Conservation (phyloP, 2,329 filamentous ascomycete genomes). For the Emmonsiellopsis sp. region DNA sequence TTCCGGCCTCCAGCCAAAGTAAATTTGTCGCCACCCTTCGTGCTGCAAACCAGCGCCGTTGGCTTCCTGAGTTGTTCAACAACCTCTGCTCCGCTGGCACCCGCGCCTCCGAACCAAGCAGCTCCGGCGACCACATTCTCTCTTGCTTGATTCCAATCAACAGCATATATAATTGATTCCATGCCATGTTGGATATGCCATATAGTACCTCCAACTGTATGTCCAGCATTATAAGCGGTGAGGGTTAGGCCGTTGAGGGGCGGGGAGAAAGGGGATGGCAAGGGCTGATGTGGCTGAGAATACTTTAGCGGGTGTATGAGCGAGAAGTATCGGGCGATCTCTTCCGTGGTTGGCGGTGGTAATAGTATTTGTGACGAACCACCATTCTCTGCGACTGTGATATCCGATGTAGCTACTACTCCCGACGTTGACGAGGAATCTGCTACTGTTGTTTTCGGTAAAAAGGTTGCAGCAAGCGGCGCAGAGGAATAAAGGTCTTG, state of each 20-base stretch:
- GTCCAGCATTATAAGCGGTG: conserved; percentile 92
- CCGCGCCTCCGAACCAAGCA: conserved; percentile 80
- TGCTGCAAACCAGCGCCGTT: conserved; percentile 87
- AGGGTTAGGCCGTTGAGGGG: conserved; percentile 85
- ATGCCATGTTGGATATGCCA: conserved; percentile 97
- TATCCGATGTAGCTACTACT: conserved; percentile 18
- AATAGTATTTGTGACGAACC: conserved; percentile 42
- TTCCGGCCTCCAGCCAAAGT: conserved; percentile 62
- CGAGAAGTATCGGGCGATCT: conserved; percentile 87
- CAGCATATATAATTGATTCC: conserved; percentile 93
- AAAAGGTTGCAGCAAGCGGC: conserved; percentile 75
- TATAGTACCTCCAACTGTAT: conserved; percentile 92
- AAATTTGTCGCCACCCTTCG: conserved; percentile 63
- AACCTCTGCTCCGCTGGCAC: conserved; percentile 73
- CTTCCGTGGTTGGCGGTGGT: conserved; percentile 67
- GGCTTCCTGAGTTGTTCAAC: conserved; percentile 89
- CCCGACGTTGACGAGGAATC: conserved; percentile 23
- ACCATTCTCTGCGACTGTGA: conserved; percentile 24
- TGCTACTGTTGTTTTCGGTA: conserved; percentile 63
- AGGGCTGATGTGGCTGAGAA: conserved; percentile 86
- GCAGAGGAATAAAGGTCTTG: conserved; percentile 90
- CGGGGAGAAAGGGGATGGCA: conserved; percentile 77
- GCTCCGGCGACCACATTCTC: conserved; percentile 92
- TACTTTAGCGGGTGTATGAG: conserved; percentile 90
- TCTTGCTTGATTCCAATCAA: conserved; percentile 96